phyloP scores from a whole-genome alignment of 331 rosid species.

The Malus hybrid region DNA sequence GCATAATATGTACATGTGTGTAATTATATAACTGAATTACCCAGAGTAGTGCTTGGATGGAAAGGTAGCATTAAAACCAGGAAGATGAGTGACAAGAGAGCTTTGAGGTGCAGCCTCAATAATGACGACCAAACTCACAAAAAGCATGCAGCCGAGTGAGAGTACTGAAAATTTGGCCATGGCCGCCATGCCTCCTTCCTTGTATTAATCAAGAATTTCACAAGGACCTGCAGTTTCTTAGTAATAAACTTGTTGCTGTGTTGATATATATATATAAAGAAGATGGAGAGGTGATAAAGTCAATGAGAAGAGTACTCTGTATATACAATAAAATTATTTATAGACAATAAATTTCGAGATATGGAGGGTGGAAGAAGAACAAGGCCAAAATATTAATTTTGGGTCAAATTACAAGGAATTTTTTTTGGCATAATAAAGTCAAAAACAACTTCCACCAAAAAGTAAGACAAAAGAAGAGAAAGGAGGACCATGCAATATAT shows the following conservation, averaged over 20 bases:
- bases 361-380: too few relatives aligned
- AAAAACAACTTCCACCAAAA: too few relatives aligned
- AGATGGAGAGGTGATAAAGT: neutral
- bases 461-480: too few relatives aligned
- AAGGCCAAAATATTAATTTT: too few relatives aligned
- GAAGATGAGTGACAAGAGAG: slow-evolving; percentile 31
- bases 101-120: slow-evolving; percentile 23
- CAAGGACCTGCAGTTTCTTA: neutral
- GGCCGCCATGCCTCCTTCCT: neutral
- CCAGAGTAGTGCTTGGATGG: slow-evolving; percentile 40
- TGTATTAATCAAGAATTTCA: neutral
- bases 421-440: too few relatives aligned
- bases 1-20: neutral
- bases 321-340: neutral
- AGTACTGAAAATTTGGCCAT: slow-evolving; percentile 5
- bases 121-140: neutral
- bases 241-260: neutral
- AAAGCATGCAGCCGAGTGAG: neutral
- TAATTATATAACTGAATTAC: slow-evolving; percentile 1
- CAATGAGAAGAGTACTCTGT: neutral
- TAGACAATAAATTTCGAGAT: neutral
- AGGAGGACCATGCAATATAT: too few relatives aligned
- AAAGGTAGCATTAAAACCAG: slow-evolving; percentile 32
- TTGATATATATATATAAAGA: too few relatives aligned
- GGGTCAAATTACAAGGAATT: too few relatives aligned